Evolutionary conservation across 192 early-diverging fungal genomes (phyloP), one percentile per base, ranked within the genome.

Genomic region (Gamsiella multidivaricata): DNA sequence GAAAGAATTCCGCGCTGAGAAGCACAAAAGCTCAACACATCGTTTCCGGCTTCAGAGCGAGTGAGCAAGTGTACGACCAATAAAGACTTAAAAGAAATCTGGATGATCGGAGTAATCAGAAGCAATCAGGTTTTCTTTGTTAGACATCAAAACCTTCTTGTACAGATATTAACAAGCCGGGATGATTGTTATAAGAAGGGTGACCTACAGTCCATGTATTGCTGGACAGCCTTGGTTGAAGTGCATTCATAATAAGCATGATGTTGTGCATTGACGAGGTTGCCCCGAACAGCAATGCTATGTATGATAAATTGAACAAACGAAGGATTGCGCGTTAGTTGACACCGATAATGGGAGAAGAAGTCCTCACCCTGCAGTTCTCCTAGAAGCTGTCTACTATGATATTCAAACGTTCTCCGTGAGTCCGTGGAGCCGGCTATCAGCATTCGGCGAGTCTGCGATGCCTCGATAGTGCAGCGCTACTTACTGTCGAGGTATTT

Each of bases 401-500:
- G n/a, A n/a, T n/a, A n/a, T n/a, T n/a, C n/a, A n/a, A n/a, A n/a
- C n/a, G n/a, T n/a, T n/a, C n/a, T n/a, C n/a, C n/a, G n/a, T n/a
- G n/a, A n/a, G n/a, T n/a, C n/a, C n/a, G n/a, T n/a, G n/a, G n/a
- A n/a, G n/a, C n/a, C n/a, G n/a, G n/a, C n/a, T n/a, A n/a, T n/a
- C n/a, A n/a, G n/a, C n/a, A n/a, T n/a, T n/a, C n/a, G n/a, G n/a
- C n/a, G n/a, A n/a, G n/a, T n/a, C n/a, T n/a, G n/a, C n/a, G n/a
- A n/a, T n/a, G n/a, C n/a, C n/a, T n/a, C n/a, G n/a, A n/a, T n/a
- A n/a, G n/a, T n/a, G n/a, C n/a, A 31, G 54, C 22, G 32, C 32
- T 0, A 55, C 57, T 49, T 84, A 89, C 88, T 82, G 61, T 87
- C 83, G 28, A 97, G 93, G 81, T 99, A 96, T 82, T 98, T 99